Evolutionary conservation across 371 early-diverging fungal species (phyloP).

Genomic region (Gilbertella persicaria): DNA sequence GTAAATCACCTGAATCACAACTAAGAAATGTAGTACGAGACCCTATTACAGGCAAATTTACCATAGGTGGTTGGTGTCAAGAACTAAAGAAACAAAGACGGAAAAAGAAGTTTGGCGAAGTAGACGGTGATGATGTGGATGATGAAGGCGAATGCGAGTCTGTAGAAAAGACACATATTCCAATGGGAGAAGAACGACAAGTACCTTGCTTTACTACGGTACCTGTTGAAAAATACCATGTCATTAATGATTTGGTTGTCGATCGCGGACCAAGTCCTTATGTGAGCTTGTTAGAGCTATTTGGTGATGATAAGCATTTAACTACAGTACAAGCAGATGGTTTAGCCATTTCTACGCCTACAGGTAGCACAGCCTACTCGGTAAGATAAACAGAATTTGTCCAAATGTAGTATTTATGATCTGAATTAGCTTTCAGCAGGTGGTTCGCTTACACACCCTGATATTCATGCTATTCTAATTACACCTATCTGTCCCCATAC

Average conservation of each 20-base stretch:
- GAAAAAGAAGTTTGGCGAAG: conserved; percentile 51
- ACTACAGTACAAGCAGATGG: conserved; percentile 92
- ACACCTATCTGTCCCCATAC: conserved; percentile 98
- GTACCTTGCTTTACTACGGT: conserved; percentile 52
- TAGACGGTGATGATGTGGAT: conserved; percentile 40
- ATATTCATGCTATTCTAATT: conserved; percentile 87
- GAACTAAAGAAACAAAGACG: conserved; percentile 9
- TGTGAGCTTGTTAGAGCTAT: conserved; percentile 88
- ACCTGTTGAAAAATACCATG: conserved; percentile 61
- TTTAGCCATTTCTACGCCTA: conserved; percentile 90
- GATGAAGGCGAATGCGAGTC: conserved; percentile 1
- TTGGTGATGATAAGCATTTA: conserved; percentile 83
- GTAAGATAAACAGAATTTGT: conserved; percentile 41
- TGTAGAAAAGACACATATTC: neutral
- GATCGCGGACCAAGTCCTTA: conserved; percentile 92
- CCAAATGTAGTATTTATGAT: neutral
- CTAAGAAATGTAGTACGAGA: conserved; percentile 47
- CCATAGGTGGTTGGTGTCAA: conserved; percentile 45
- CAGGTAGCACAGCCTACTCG: conserved; percentile 97
- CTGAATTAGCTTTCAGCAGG: conserved; percentile 78
- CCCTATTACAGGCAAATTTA: conserved; percentile 49
- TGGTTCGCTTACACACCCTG: conserved; percentile 93
- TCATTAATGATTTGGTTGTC: conserved; percentile 83
- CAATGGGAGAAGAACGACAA: conserved; percentile 32
- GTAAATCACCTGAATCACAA: conserved; percentile 20